These are phyloP conservation scores for Nakaseomyces bracarensis DNA, from an alignment of 1,139 yeast genomes.

Conservation along the genomic window DNA sequence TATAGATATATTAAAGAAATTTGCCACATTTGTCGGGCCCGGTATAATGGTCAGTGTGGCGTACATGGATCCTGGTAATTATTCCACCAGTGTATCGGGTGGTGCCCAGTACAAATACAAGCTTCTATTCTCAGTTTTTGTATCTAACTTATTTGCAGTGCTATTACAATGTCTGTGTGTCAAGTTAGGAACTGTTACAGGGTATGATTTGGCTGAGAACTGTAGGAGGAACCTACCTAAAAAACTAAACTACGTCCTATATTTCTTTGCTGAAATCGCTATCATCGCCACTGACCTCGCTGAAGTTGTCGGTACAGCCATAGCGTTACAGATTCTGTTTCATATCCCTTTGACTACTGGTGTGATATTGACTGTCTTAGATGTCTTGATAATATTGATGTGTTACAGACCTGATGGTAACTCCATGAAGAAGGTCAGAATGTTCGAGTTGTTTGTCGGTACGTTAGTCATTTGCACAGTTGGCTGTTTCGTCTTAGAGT, in stretches of 20 bases:
- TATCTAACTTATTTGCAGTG: slow-evolving; percentile 83
- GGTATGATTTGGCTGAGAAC: slow-evolving; percentile 64
- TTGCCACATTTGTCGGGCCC: slow-evolving; percentile 64
- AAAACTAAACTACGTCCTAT: slow-evolving; percentile 49
- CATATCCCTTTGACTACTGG: slow-evolving; percentile 71
- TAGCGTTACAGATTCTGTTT: slow-evolving; percentile 75
- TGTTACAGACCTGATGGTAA: slow-evolving; percentile 80
- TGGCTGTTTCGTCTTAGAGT: slow-evolving; percentile 73
- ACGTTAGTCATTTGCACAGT: slow-evolving; percentile 74
- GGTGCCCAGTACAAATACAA: slow-evolving; percentile 84
- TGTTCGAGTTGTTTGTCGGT: slow-evolving; percentile 77
- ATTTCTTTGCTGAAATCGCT: slow-evolving; percentile 70
- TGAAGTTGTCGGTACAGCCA: slow-evolving; percentile 79
- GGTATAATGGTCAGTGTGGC: slow-evolving; percentile 94
- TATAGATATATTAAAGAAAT: slow-evolving; percentile 20
- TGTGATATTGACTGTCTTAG: slow-evolving; percentile 72
- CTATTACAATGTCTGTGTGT: slow-evolving; percentile 72
- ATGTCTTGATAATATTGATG: slow-evolving; percentile 73
- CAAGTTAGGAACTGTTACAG: slow-evolving; percentile 73
- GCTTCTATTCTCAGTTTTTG: slow-evolving; percentile 65
- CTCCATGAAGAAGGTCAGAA: slow-evolving; percentile 58
- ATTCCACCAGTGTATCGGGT: slow-evolving; percentile 89
- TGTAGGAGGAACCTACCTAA: slow-evolving; percentile 55
- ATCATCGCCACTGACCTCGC: slow-evolving; percentile 81
- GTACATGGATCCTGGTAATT: slow-evolving; percentile 96